These are phyloP conservation scores for Monascus ruber DNA, from an alignment of 2,329 filamentous ascomycete genomes.

Conservation along the genomic window DNA sequence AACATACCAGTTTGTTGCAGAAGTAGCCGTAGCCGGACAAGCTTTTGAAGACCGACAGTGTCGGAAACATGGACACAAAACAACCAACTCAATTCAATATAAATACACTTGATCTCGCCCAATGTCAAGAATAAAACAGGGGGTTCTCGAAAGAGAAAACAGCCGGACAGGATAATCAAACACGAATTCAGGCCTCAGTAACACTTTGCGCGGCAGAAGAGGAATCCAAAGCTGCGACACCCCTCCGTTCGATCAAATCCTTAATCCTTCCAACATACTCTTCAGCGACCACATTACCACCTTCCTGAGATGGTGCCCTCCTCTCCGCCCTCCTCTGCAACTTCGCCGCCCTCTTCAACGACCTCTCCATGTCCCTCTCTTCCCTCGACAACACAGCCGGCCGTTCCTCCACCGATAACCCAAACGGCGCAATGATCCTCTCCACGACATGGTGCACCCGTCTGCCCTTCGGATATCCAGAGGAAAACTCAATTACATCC, in stretches of 20 bases:
- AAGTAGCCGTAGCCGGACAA: constrained; percentile 58
- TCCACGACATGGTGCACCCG: constrained; percentile 32
- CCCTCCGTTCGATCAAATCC: constrained; percentile 19
- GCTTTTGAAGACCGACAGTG: constrained; percentile 33
- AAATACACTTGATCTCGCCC: too few relatives aligned
- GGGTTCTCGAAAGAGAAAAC: too few relatives aligned
- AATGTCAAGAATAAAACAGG: too few relatives aligned
- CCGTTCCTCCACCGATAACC: constrained; percentile 21
- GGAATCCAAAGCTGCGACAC: neutral
- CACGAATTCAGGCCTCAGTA: neutral
- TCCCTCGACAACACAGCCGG: constrained; percentile 24
- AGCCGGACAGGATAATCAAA: too few relatives aligned
- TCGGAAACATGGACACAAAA: too few relatives aligned
- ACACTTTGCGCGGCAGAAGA: neutral
- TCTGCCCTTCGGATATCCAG: constrained; percentile 26
- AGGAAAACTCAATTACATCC: constrained; percentile 35
- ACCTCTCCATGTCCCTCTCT: constrained; percentile 22
- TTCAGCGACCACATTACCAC: constrained; percentile 7
- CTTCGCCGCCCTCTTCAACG: constrained; percentile 21
- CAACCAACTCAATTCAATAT: too few relatives aligned
- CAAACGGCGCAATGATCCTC: constrained; percentile 32
- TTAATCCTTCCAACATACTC: constrained; percentile 18
- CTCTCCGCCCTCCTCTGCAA: constrained; percentile 18
- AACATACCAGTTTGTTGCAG: constrained; percentile 59
- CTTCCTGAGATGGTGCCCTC: constrained; percentile 6